Evolutionary conservation across 1,139 yeast species (phyloP), one percentile per base, ranked within the genome.

Genomic region (Pichia sp.): DNA sequence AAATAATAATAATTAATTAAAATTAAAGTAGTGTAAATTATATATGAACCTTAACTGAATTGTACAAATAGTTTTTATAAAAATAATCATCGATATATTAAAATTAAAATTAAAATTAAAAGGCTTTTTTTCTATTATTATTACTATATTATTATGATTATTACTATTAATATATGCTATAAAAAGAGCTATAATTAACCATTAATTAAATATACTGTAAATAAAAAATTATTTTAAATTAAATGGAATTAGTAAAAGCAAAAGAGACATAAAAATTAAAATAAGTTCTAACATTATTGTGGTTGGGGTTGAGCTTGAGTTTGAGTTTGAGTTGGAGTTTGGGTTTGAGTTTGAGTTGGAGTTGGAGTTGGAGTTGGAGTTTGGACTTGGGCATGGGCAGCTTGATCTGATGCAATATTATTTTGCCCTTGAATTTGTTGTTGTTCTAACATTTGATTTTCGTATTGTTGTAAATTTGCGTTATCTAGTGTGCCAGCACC

Each of bases 401-500:
- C 41, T 40, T 46, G 48, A 41, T 39, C 47, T 43, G 42, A 39
- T 33, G 46, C 40, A 31, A 45, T 51, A 41, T 41, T 46, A 43
- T 44, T 43, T 32, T 51, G 58, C 29, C 46, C 50, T 37, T 55
- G 58, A 29, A 50, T 48, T 33, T 54, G 56, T 34, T 58, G 62
- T 45, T 57, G 62, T 32, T 56, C 57, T 27, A 57, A 39, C 43
- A 59, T 49, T 23, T 51, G 57, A 30, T 46, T 35, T 41, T 58
- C 62, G 37, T 59, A 58, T 38, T 56, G 53, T 36, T 52, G 52
- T 30, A 50, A 34, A 42, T 54, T 54, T 29, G 47, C 46, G 29
- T 52, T 51, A 32, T 48, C 55, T 36, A 54, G 39, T 6, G 58
- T 56, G 32, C 54, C 58, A 31, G 58, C 55, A 26, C 59, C 67